Conservation (phyloP, 164 flowering plant genomes). For the Sextonia rubra region DNA sequence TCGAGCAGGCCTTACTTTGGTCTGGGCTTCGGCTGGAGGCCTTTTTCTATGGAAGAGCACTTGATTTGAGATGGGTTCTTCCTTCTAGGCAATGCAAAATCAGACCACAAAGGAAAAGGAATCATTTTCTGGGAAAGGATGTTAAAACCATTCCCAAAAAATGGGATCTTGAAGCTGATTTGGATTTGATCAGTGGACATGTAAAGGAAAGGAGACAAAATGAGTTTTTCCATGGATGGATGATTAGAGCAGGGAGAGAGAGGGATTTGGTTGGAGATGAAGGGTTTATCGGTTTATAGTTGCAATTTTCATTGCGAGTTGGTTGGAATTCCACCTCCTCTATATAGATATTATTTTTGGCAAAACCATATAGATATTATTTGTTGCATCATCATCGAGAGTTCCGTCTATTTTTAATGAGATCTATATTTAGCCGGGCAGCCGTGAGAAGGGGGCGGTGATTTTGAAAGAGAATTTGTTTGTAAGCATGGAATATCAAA, state of each 20-base stretch:
- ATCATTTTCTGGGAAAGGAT: background rate
- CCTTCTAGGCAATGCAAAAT: slow-evolving; percentile 17
- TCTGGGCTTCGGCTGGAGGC: slow-evolving; percentile 45
- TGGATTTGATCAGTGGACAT: slow-evolving; percentile 23
- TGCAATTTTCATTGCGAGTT: background rate
- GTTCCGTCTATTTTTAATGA: no score
- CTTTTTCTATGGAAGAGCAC: slow-evolving; percentile 40
- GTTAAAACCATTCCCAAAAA: slow-evolving; percentile 4
- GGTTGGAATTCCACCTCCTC: background rate
- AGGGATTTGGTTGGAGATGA: background rate
- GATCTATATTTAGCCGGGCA: no score
- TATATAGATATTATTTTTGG: background rate
- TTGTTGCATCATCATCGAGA: no score
- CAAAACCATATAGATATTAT: background rate
- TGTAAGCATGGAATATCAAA: no score
- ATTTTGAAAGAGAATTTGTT: no score
- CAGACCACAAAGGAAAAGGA: slow-evolving; percentile 14
- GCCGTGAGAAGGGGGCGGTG: no score
- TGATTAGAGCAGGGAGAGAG: background rate
- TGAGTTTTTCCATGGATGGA: slow-evolving; percentile 6
- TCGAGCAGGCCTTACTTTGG: slow-evolving; percentile 27
- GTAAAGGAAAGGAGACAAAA: slow-evolving; percentile 23
- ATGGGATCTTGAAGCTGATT: slow-evolving; percentile 8
- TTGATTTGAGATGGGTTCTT: slow-evolving; percentile 20
- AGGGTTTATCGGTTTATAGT: background rate